Evolutionary conservation across 2,329 filamentous ascomycete species (phyloP).

Genomic region (Trichoderma harzianum): DNA sequence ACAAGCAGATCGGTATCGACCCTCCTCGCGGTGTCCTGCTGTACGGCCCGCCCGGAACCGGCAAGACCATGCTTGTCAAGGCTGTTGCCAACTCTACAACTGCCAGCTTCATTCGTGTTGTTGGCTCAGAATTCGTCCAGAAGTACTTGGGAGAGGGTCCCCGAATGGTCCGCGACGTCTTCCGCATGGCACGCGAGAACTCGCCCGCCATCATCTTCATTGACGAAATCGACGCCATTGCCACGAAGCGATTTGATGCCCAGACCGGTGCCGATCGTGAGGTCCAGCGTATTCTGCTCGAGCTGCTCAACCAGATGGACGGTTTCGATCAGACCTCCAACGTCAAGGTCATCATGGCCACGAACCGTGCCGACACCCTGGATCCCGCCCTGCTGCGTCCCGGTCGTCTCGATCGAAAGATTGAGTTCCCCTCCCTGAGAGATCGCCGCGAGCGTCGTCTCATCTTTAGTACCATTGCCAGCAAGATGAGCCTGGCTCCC

Average conservation of each 20-base stretch:
- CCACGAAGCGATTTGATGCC: conserved; percentile 97
- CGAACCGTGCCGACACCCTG: conserved; percentile 94
- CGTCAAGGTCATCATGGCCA: conserved; percentile 99
- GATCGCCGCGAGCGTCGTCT: conserved; percentile 92
- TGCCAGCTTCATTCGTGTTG: conserved; percentile 96
- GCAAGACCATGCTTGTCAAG: conserved; percentile 97
- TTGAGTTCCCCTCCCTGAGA: conserved; percentile 93
- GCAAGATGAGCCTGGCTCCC: conserved; percentile 94
- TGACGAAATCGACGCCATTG: conserved; percentile 98
- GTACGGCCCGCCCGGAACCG: conserved; percentile 92
- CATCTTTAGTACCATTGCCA: conserved; percentile 95
- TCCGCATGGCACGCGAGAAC: conserved; percentile 98
- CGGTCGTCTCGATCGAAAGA: conserved; percentile 94
- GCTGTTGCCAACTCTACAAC: conserved; percentile 98
- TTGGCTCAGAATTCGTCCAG: conserved; percentile 97
- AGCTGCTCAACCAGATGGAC: conserved; percentile 99
- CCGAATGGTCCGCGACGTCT: conserved; percentile 98
- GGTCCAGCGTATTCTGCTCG: conserved; percentile 95
- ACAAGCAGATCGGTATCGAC: conserved; percentile 99
- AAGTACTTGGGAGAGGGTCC: conserved; percentile 98
- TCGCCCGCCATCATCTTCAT: conserved; percentile 99
- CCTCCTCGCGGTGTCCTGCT: conserved; percentile 93
- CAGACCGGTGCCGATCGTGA: conserved; percentile 97
- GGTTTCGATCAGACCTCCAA: conserved; percentile 98
- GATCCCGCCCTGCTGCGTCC: conserved; percentile 93